Percentiles rank a stretch among this genome's conserved stretches.
These are phyloP conservation scores for Geranium rotundifolium DNA, from an alignment of 345 rosid species.

Conservation along the genomic window DNA sequence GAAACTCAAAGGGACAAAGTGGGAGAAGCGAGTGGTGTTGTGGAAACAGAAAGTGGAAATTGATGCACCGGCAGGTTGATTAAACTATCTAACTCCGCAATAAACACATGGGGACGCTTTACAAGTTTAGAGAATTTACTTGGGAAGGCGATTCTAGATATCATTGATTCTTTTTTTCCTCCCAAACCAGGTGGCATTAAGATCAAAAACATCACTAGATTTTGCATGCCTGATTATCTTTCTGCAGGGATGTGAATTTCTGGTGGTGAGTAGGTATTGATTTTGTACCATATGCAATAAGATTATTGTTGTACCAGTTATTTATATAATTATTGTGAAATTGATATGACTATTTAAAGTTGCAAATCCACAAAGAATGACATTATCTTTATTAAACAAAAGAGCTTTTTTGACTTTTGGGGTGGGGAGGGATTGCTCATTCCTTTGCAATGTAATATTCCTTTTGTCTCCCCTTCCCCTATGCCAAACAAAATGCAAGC, in stretches of 20 bases:
- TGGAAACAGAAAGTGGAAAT: slow-evolving; percentile 11
- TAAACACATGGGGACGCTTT: background rate
- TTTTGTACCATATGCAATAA: background rate
- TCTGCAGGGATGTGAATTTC: no score
- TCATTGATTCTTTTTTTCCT: background rate
- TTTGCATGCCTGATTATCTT: no score
- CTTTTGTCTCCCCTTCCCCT: no score
- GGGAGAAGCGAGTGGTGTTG: slow-evolving; percentile 17
- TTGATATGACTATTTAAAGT: no score
- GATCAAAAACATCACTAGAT: no score
- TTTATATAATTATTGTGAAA: background rate
- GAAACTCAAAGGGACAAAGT: slow-evolving; percentile 11
- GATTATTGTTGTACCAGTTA: background rate
- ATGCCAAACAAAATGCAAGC: no score
- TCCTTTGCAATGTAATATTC: no score
- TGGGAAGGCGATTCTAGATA: background rate
- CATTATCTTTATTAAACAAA: no score
- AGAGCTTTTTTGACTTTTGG: no score
- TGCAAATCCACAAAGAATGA: no score
- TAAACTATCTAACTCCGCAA: background rate
- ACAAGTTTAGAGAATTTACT: background rate
- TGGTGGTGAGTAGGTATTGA: background rate
- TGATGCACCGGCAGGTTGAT: slow-evolving; percentile 14
- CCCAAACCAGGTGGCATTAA: no score
- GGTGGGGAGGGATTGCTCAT: no score